A percentile compares a stretch with the other conserved stretches of the same genome.
Conservation (phyloP, 2,329 filamentous ascomycete species). For the Colletotrichum paranaense region DNA sequence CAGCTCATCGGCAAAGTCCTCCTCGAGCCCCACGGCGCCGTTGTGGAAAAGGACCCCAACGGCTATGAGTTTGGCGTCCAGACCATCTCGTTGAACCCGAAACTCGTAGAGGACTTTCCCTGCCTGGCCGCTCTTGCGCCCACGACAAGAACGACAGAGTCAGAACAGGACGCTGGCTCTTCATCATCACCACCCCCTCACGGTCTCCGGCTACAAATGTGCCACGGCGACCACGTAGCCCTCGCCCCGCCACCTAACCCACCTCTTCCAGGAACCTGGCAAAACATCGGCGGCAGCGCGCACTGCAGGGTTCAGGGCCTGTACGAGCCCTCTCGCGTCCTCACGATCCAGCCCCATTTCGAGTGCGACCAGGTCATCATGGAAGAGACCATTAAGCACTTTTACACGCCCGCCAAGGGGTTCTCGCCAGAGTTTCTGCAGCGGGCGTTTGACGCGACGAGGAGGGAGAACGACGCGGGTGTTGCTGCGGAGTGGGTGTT, state of each 20-base stretch:
- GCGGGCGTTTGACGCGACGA: slow-evolving; percentile 15
- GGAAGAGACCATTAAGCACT: slow-evolving; percentile 40
- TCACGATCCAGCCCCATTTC: slow-evolving; percentile 61
- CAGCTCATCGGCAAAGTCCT: slow-evolving; percentile 59
- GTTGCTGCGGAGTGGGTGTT: slow-evolving; percentile 20
- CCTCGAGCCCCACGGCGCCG: slow-evolving; percentile 35
- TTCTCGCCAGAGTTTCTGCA: slow-evolving; percentile 10
- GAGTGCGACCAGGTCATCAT: slow-evolving; percentile 56
- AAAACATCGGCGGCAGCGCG: slow-evolving; percentile 53
- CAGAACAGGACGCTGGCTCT: too few species aligned
- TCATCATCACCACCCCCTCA: too few species aligned
- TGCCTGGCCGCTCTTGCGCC: slow-evolving; percentile 42
- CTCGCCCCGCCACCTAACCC: not conserved
- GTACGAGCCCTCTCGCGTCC: slow-evolving; percentile 50
- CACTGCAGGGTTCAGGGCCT: slow-evolving; percentile 56
- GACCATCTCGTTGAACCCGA: slow-evolving; percentile 50
- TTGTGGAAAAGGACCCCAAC: slow-evolving; percentile 49
- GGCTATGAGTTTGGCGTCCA: slow-evolving; percentile 60
- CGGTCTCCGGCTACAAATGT: slow-evolving; percentile 56
- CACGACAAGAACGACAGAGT: not conserved
- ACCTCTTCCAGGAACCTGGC: slow-evolving; percentile 49
- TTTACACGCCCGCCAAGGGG: slow-evolving; percentile 21
- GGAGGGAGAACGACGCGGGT: slow-evolving; percentile 5
- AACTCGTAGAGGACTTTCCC: slow-evolving; percentile 53
- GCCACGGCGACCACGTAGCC: slow-evolving; percentile 55